Conservation (phyloP, 441 rosid genomes). For the Pelargonium hybrid region DNA sequence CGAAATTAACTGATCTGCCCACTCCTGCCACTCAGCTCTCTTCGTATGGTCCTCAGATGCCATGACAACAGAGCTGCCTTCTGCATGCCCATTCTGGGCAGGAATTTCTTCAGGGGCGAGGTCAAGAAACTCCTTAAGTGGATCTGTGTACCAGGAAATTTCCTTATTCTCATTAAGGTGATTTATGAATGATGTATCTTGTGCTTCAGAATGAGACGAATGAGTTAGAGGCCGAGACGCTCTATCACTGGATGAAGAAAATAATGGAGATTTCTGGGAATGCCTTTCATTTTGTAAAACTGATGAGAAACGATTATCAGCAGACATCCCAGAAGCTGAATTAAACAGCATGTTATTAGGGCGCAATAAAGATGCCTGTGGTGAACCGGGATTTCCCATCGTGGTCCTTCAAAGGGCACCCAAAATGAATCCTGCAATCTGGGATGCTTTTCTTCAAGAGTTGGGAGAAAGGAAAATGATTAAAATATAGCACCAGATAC, state of each 20-base stretch:
- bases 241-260: conserved; percentile 33
- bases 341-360: conserved; percentile 27
- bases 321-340: conserved; percentile 27
- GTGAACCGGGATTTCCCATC: conserved; percentile 28
- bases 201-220: conserved; percentile 31
- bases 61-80: conserved; percentile 31
- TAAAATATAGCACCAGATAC: conserved; percentile 33
- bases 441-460: conserved; percentile 29
- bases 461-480: conserved; percentile 32
- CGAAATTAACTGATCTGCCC: conserved; percentile 59
- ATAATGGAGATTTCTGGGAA: conserved; percentile 32
- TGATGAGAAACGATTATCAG: conserved; percentile 28
- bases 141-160: conserved; percentile 8
- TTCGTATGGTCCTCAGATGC: conserved; percentile 31
- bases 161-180: conserved; percentile 35
- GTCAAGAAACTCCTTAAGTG: conserved; percentile 29
- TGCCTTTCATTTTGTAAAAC: conserved; percentile 29
- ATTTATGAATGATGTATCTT: conserved; percentile 23
- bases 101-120: conserved; percentile 34
- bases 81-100: conserved; percentile 35
- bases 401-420: conserved; percentile 41
- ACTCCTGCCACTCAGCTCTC: conserved; percentile 51
- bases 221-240: conserved; percentile 23
- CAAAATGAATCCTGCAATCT: conserved; percentile 33
- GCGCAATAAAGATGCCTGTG: conserved; percentile 33